These are phyloP conservation scores for Evernia prunastri DNA, from an alignment of 495 filamentous ascomycete genomes.

Conservation along the genomic window DNA sequence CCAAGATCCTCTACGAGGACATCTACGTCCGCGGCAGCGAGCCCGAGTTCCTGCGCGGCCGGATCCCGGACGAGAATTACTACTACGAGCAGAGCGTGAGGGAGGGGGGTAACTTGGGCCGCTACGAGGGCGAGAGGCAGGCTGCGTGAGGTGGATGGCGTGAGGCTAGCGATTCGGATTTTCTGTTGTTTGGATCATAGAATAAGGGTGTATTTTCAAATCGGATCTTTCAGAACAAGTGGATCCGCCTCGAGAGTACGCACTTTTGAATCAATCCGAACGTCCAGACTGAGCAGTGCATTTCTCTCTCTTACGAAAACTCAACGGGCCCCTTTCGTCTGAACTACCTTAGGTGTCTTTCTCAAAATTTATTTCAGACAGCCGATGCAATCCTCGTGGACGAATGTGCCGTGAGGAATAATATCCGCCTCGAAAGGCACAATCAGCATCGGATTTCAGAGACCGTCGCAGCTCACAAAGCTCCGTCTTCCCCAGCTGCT, in stretches of 20 bases:
- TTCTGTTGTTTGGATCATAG: neutral
- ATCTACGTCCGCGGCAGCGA: slow-evolving; percentile 92
- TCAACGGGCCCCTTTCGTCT: too few relatives aligned
- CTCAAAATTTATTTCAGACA: too few relatives aligned
- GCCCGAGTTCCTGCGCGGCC: slow-evolving; percentile 82
- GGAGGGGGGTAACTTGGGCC: slow-evolving; percentile 22
- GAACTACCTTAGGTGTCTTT: too few relatives aligned
- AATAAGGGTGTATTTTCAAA: neutral
- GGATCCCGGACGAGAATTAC: slow-evolving; percentile 87
- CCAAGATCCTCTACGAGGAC: slow-evolving; percentile 87
- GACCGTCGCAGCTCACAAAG: too few relatives aligned
- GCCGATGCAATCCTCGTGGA: too few relatives aligned
- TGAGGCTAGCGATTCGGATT: slow-evolving; percentile 27
- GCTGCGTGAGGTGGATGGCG: slow-evolving; percentile 6
- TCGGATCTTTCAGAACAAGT: neutral
- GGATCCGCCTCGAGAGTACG: neutral
- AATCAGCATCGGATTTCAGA: neutral
- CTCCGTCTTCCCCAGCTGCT: too few relatives aligned
- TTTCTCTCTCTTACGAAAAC: too few relatives aligned
- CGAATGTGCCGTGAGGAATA: too few relatives aligned
- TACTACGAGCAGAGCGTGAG: slow-evolving; percentile 57
- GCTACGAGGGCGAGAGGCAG: slow-evolving; percentile 13
- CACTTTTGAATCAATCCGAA: neutral
- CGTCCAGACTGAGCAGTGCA: too few relatives aligned
- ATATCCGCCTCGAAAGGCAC: neutral